Percentiles rank a stretch among this genome's conserved stretches.
These are phyloP conservation scores for Daldinia caldariorum DNA, from an alignment of 495 filamentous ascomycete species.

Conservation along the genomic window DNA sequence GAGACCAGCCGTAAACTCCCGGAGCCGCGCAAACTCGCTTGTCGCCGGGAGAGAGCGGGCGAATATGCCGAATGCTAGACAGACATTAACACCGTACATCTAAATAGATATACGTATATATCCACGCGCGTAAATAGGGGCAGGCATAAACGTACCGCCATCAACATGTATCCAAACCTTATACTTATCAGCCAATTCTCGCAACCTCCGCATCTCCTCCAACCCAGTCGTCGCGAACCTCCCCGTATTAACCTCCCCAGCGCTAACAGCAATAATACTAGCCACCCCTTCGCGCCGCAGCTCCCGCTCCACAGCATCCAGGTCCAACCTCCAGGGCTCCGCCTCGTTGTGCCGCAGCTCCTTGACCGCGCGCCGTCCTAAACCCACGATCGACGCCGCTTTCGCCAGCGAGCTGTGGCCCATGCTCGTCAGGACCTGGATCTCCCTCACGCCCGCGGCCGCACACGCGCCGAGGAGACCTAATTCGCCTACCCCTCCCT, in stretches of 20 bases:
- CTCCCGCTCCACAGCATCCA: slow-evolving; percentile 65
- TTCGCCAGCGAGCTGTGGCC: slow-evolving; percentile 86
- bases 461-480: slow-evolving; percentile 75
- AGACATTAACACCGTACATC: background rate
- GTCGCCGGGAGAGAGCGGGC: slow-evolving; percentile 68
- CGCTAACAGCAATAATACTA: slow-evolving; percentile 80
- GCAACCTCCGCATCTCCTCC: slow-evolving; percentile 69
- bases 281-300: slow-evolving; percentile 60
- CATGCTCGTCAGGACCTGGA: slow-evolving; percentile 82
- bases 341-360: slow-evolving; percentile 62
- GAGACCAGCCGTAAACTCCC: slow-evolving; percentile 67
- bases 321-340: slow-evolving; percentile 72
- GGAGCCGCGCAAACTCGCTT: slow-evolving; percentile 68
- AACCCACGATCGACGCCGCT: slow-evolving; percentile 80
- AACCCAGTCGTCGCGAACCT: slow-evolving; percentile 72
- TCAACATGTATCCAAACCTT: slow-evolving; percentile 92
- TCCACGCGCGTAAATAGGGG: background rate
- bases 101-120: background rate
- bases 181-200: slow-evolving; percentile 76
- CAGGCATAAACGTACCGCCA: slow-evolving; percentile 51
- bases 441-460: slow-evolving; percentile 66
- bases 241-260: slow-evolving; percentile 92
- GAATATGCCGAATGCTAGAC: slow-evolving; percentile 81
- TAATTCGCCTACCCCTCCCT: slow-evolving; percentile 67
- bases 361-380: slow-evolving; percentile 76